Base-by-base conservation (phyloP, 2,329 filamentous ascomycete genomes). In the Hypoxylon sp. region DNA sequence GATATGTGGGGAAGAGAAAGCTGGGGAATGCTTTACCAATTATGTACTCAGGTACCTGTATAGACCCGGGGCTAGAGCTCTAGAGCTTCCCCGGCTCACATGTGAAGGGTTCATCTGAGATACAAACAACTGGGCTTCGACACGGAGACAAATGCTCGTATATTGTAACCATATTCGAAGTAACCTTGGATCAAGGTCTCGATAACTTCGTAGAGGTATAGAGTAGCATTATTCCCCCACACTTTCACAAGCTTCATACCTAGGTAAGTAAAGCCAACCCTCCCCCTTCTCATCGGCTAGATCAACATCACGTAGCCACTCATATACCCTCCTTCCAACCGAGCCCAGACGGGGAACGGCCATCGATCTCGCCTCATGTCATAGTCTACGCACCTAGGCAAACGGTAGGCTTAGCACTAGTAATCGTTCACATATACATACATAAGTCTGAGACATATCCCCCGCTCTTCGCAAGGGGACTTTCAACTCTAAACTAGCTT, bases 211-310 rank as follows among this genome's bases (percentile, higher is more conserved):
- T 61, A 45, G 37, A 47, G 46, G 29, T 39, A 55, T 50, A 34
- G 25, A 55, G 55, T 51, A 50, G 30, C 47, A 57, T 30, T 21
- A n/a, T 47, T 76, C 69, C 75, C 73, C 74, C 75, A 75, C 74
- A 75, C 71, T 74, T 75, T 76, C 71, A 75, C 74, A 76, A 75
- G 73, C 72, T 74, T 70, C 54, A 54, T 60, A 58, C 64, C 50
- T 25, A 66, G 48, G 41, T 61, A 61, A 32, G 19, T 48, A 51
- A 55, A 59, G 54, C 32, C 52, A 47, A 63, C 59, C 54, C 50
- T 60, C 51, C 43, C 30, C 60, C 61, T 39, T 67, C 59, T 58
- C 63, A 63, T 68, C 71, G 73, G 71, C 70, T 71, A 74, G 59
- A 67, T 60, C 65, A 61, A 32, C 51, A 41, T 63, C 55, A 53